A percentile compares a stretch with the other conserved stretches of the same genome.
These are phyloP conservation scores for Scenedesmus sp. DNA, from an alignment of 163 green algal genomes.

Conservation along the genomic window DNA sequence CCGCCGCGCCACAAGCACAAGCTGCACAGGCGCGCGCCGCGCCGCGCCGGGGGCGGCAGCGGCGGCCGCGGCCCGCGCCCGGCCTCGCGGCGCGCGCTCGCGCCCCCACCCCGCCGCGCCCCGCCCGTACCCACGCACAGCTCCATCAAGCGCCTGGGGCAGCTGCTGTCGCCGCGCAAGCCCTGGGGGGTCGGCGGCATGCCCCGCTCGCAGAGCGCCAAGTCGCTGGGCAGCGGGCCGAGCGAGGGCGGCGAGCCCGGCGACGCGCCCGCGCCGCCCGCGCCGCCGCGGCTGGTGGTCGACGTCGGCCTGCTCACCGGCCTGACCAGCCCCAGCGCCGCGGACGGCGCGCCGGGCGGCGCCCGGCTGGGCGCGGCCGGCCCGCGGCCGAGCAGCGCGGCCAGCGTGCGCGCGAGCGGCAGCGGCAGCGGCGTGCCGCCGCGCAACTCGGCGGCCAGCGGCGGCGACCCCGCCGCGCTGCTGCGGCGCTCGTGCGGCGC, in stretches of 20 bases:
- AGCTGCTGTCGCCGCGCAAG: too few species aligned
- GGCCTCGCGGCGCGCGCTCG: too few species aligned
- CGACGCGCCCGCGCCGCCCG: not conserved
- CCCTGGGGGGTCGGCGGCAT: not conserved
- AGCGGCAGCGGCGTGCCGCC: not conserved
- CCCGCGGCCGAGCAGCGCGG: not conserved
- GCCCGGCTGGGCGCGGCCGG: too few species aligned
- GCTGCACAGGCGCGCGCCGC: too few species aligned
- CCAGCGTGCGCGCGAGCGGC: not conserved
- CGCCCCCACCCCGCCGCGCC: too few species aligned
- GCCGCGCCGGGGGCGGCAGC: too few species aligned
- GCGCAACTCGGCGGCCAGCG: too few species aligned
- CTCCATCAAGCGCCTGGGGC: too few species aligned
- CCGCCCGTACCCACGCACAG: too few species aligned
- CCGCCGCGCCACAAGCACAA: too few species aligned
- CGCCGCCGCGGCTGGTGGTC: not conserved
- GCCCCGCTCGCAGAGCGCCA: not conserved
- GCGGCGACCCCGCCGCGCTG: too few species aligned
- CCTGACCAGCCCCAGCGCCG: not conserved
- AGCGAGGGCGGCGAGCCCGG: not conserved
- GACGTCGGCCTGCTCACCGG: slow-evolving; percentile 2
- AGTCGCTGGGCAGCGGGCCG: not conserved
- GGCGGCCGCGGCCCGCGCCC: too few species aligned
- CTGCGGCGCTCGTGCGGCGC: not conserved
- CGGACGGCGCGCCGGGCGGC: not conserved